Conservation (phyloP, 1,139 yeast genomes). For the Yamadazyma aaseri region DNA sequence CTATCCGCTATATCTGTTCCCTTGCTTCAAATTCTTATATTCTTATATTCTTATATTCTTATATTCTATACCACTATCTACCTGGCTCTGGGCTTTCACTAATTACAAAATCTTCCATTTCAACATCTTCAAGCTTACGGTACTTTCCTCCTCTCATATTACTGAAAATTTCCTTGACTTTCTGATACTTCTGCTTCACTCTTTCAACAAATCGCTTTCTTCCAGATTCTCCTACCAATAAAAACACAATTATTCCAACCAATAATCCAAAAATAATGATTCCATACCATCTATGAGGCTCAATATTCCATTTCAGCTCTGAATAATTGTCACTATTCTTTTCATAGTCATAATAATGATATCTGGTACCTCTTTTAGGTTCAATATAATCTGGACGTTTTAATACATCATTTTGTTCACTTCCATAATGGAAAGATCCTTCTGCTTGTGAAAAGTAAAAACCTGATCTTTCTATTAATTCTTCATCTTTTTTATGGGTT, state of each 20-base stretch:
- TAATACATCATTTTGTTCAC: slow-evolving; percentile 46
- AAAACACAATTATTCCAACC: slow-evolving; percentile 40
- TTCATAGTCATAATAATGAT: slow-evolving; percentile 31
- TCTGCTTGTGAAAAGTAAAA: slow-evolving; percentile 52
- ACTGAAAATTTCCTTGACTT: neutral
- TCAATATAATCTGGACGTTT: slow-evolving; percentile 44
- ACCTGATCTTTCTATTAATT: slow-evolving; percentile 32
- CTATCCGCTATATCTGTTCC: too few species aligned
- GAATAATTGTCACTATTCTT: slow-evolving; percentile 24
- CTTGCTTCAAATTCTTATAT: too few species aligned
- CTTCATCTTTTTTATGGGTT: slow-evolving; percentile 15
- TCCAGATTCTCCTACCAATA: slow-evolving; percentile 46
- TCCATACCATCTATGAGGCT: slow-evolving; percentile 59
- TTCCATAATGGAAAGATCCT: slow-evolving; percentile 49
- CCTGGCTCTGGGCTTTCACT: too few species aligned
- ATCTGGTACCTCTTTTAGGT: slow-evolving; percentile 22
- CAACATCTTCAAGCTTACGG: slow-evolving; percentile 7
- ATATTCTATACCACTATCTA: too few species aligned
- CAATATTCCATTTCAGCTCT: slow-evolving; percentile 40
- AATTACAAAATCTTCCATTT: slow-evolving; percentile 8
- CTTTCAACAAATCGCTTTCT: slow-evolving; percentile 17
- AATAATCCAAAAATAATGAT: slow-evolving; percentile 47
- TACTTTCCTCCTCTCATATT: slow-evolving; percentile 4
- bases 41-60: too few species aligned
- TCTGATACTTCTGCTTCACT: slow-evolving; percentile 8